Conservation (phyloP, 352 stramenopile species). For the Globisporangium rhizosaccharum region DNA sequence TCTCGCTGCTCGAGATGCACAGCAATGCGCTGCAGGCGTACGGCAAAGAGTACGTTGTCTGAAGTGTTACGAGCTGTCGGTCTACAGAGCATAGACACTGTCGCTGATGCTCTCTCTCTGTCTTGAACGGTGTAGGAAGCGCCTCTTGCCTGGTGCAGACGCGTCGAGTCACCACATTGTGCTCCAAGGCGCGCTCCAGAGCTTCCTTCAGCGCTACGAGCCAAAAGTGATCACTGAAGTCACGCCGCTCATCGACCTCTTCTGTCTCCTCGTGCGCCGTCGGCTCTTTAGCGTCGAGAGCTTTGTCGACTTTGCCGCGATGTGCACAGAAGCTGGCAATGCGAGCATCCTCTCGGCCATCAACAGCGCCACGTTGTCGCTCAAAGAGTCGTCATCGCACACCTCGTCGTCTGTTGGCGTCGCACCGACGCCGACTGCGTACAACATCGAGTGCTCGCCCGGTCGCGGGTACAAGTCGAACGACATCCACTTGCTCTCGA, state of each 20-base stretch:
- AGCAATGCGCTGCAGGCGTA: constrained; percentile 55
- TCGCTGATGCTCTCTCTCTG: background rate
- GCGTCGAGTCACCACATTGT: constrained; percentile 59
- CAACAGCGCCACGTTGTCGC: constrained; percentile 9
- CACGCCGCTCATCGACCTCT: constrained; percentile 77
- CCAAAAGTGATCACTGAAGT: constrained; percentile 73
- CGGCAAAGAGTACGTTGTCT: constrained; percentile 43
- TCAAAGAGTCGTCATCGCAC: constrained; percentile 25
- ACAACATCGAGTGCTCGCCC: constrained; percentile 83
- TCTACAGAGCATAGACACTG: background rate
- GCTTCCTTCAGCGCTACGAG: constrained; percentile 71
- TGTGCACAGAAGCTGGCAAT: constrained; percentile 35
- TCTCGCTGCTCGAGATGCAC: constrained; percentile 82
- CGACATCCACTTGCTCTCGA: constrained; percentile 64
- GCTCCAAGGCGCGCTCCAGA: constrained; percentile 68
- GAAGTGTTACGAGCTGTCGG: background rate
- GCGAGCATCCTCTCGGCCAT: constrained; percentile 15
- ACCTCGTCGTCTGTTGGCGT: constrained; percentile 14
- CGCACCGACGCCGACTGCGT: constrained; percentile 51
- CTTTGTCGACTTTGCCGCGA: constrained; percentile 68
- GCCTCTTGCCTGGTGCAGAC: constrained; percentile 29
- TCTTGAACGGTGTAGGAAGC: constrained; percentile 24
- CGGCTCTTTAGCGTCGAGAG: constrained; percentile 64
- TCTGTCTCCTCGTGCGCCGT: constrained; percentile 71
- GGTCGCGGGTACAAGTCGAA: constrained; percentile 81